Percentiles rank a stretch among this genome's conserved stretches.
These are phyloP conservation scores for Melaleuca alternifolia DNA, from an alignment of 345 rosid species.

Conservation along the genomic window DNA sequence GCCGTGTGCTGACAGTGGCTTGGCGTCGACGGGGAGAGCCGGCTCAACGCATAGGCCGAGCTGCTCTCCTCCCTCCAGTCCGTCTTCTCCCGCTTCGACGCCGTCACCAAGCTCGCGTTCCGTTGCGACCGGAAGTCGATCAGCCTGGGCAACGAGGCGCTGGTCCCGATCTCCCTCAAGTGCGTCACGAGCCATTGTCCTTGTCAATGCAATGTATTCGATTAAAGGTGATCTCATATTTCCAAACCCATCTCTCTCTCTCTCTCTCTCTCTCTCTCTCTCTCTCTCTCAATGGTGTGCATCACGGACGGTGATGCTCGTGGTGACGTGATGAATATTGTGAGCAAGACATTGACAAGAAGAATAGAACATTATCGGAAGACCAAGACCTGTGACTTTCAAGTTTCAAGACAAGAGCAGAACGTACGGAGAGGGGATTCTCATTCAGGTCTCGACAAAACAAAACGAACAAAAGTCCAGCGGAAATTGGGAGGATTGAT, in stretches of 20 bases:
- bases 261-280: no score
- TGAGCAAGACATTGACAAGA: not conserved
- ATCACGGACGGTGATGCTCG: not conserved
- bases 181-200: no score
- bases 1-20: conserved; percentile 71
- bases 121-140: conserved; percentile 57
- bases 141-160: conserved; percentile 57
- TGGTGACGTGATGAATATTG: not conserved
- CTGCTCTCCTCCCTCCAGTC: conserved; percentile 25
- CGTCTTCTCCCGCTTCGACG: conserved; percentile 56
- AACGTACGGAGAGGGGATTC: not conserved
- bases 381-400: not conserved
- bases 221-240: no score
- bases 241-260: no score
- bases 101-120: conserved; percentile 63
- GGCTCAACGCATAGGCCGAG: conserved; percentile 54
- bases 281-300: not conserved
- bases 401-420: not conserved
- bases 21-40: conserved; percentile 63
- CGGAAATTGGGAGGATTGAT: not conserved
- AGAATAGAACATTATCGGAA: not conserved
- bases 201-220: no score
- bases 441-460: not conserved
- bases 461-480: not conserved
- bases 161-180: conserved; percentile 40